Evolutionary conservation across 2,329 filamentous ascomycete genomes (phyloP).

Genomic region (Colletotrichum noveboracense): DNA sequence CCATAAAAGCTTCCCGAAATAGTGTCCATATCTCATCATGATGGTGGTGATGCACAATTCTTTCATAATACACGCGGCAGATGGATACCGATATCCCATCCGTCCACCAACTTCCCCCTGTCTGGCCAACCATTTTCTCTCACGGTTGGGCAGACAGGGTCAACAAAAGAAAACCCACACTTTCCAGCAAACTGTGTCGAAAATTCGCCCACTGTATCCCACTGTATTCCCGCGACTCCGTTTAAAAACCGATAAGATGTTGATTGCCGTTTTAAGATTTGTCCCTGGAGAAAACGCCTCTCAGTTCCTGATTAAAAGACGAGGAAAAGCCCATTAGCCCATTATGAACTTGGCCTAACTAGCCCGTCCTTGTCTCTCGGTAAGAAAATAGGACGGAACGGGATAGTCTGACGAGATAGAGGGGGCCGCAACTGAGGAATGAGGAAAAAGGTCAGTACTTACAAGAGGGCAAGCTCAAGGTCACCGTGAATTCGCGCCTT

Average conservation of each 20-base stretch:
- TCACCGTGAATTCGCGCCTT: conserved; percentile 89
- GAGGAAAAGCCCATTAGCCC: conserved; percentile 25
- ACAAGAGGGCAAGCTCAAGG: conserved; percentile 75
- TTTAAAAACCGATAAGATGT: background rate
- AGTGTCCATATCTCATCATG: conserved; percentile 18
- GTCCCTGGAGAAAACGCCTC: conserved; percentile 22
- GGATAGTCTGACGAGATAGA: conserved; percentile 1
- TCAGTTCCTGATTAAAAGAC: conserved; percentile 25
- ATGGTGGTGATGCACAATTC: conserved; percentile 16
- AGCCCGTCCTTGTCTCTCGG: conserved; percentile 24
- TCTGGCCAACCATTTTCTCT: background rate
- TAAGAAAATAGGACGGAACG: conserved; percentile 23
- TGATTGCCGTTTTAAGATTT: conserved; percentile 16
- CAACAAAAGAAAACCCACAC: conserved; percentile 11
- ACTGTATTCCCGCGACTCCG: conserved; percentile 8
- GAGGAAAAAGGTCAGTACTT: conserved; percentile 33
- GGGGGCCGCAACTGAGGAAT: background rate
- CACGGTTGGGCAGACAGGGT: background rate
- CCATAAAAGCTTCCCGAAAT: conserved; percentile 1
- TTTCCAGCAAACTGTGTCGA: conserved; percentile 6
- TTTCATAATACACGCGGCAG: conserved; percentile 18
- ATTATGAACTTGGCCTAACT: conserved; percentile 24
- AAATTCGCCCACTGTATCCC: conserved; percentile 2
- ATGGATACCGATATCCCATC: background rate
- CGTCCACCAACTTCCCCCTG: conserved; percentile 3